Conservation (phyloP, 2,329 filamentous ascomycete species). For the Huntiella decipiens region DNA sequence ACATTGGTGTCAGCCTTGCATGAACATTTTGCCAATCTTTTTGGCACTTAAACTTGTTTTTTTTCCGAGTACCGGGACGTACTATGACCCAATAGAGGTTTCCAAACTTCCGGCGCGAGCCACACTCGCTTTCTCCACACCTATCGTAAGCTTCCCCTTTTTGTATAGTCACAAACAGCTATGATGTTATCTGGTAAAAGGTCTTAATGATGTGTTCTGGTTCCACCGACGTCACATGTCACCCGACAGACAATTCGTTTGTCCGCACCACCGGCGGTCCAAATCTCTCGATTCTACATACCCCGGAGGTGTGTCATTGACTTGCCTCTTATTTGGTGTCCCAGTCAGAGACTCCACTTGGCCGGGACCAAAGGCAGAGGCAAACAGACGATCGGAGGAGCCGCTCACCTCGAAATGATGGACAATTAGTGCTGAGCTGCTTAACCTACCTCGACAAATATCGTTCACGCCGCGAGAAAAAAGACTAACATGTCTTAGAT, state of each 20-base stretch:
- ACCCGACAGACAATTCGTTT: background rate
- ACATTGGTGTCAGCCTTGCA: too few relatives aligned
- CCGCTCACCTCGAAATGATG: background rate
- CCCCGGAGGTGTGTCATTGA: background rate
- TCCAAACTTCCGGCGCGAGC: too few relatives aligned
- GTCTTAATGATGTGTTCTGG: slow-evolving; percentile 2
- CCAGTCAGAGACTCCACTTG: background rate
- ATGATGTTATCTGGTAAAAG: slow-evolving; percentile 5
- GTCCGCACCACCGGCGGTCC: background rate
- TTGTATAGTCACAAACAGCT: background rate
- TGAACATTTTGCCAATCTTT: too few relatives aligned
- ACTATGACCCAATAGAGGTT: too few relatives aligned
- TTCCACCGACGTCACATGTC: background rate
- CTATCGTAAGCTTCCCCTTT: too few relatives aligned
- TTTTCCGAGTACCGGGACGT: too few relatives aligned
- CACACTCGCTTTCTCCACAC: too few relatives aligned
- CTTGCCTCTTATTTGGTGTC: slow-evolving; percentile 4
- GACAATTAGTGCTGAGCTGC: slow-evolving; percentile 3
- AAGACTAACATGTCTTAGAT: background rate
- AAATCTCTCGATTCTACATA: background rate
- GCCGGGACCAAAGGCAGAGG: slow-evolving; percentile 4
- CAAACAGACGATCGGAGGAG: background rate
- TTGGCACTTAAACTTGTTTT: too few relatives aligned
- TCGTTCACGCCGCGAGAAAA: background rate
- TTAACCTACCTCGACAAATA: background rate